phyloP scores from a whole-genome alignment of 805 yeast species.

The Saccharomyces eubayanus region DNA sequence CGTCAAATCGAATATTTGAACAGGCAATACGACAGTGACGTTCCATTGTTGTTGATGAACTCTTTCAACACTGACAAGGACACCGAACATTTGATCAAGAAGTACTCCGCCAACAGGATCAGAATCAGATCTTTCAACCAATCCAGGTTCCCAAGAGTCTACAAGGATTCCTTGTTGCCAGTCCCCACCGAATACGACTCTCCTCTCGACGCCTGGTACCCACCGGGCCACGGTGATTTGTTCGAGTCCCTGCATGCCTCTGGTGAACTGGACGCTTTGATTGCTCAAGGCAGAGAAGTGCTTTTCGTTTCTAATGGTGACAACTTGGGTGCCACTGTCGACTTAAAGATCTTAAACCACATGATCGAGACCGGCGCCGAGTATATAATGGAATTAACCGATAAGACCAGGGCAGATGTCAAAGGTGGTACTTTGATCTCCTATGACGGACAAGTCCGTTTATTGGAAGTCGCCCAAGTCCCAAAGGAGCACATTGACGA shows the following conservation, averaged over 20 bases:
- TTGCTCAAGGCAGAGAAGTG: slow-evolving; percentile 89
- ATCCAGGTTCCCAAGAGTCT: slow-evolving; percentile 94
- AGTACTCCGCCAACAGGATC: slow-evolving; percentile 93
- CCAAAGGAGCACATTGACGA: slow-evolving; percentile 53
- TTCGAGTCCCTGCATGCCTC: slow-evolving; percentile 83
- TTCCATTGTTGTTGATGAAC: slow-evolving; percentile 94
- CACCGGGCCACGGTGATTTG: slow-evolving; percentile 99
- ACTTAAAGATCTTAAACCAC: slow-evolving; percentile 79
- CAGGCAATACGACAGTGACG: slow-evolving; percentile 83
- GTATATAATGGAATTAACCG: slow-evolving; percentile 96
- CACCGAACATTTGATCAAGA: slow-evolving; percentile 89
- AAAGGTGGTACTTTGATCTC: slow-evolving; percentile 97
- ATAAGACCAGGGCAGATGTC: slow-evolving; percentile 97
- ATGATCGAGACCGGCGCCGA: slow-evolving; percentile 88
- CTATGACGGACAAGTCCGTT: slow-evolving; percentile 85
- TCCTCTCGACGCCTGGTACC: slow-evolving; percentile 82
- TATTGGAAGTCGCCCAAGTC: slow-evolving; percentile 70
- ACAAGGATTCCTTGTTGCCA: slow-evolving; percentile 90
- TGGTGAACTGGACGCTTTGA: slow-evolving; percentile 83
- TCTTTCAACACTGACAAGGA: slow-evolving; percentile 92
- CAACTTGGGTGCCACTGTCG: slow-evolving; percentile 97
- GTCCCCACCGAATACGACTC: slow-evolving; percentile 76
- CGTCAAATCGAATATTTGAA: slow-evolving; percentile 95
- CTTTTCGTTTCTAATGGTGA: slow-evolving; percentile 96
- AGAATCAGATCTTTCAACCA: slow-evolving; percentile 94